Conservation (phyloP, 2,329 filamentous ascomycete genomes). For the Fusarium sp. region DNA sequence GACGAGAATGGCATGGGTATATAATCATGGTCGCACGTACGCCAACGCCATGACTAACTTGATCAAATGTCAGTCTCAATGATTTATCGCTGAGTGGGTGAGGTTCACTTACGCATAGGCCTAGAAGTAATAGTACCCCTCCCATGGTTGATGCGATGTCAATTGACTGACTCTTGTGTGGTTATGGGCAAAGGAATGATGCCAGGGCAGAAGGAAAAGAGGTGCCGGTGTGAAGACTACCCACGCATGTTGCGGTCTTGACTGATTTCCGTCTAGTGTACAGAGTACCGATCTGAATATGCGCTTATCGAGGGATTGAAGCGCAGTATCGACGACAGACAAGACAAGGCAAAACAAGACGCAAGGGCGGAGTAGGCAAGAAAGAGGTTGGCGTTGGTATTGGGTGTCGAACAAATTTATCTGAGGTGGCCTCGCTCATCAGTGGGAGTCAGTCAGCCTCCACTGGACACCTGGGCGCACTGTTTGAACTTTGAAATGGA, state of each 20-base stretch:
- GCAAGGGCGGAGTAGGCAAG: conserved; percentile 14
- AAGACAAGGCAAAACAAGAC: background rate
- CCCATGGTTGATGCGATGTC: conserved; percentile 46
- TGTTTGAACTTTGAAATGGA: conserved; percentile 26
- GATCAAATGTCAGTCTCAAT: conserved; percentile 33
- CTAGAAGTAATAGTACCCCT: conserved; percentile 51
- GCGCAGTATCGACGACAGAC: background rate
- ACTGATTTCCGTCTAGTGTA: background rate
- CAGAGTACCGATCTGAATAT: background rate
- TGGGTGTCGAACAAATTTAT: conserved; percentile 34
- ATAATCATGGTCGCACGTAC: conserved; percentile 51
- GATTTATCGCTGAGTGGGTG: background rate
- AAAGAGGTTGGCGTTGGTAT: conserved; percentile 14
- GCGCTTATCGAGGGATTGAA: conserved; percentile 8
- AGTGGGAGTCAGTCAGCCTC: background rate
- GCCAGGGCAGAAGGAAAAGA: conserved; percentile 5
- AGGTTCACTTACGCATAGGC: conserved; percentile 50
- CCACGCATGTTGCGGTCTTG: conserved; percentile 35
- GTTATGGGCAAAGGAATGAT: conserved; percentile 19
- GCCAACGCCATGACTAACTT: conserved; percentile 67
- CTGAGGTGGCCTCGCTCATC: conserved; percentile 21
- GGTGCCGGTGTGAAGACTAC: conserved; percentile 23
- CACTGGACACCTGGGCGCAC: background rate
- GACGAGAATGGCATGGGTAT: conserved; percentile 25
- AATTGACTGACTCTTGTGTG: conserved; percentile 10